These are phyloP conservation scores for Komagataea norvegica DNA, from an alignment of 1,139 yeast species.

Conservation along the genomic window DNA sequence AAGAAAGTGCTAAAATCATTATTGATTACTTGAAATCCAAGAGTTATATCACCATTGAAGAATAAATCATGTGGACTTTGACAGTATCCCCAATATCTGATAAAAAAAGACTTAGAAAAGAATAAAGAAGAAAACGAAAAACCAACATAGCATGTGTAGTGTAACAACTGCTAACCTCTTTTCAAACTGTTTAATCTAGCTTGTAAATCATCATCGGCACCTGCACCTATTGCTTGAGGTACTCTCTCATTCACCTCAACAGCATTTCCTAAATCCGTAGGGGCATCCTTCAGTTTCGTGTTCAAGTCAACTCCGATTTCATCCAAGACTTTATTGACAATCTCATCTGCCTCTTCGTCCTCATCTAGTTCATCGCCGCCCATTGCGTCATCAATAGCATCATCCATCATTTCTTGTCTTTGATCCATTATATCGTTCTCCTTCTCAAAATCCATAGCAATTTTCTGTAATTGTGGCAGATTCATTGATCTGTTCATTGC, in stretches of 20 bases:
- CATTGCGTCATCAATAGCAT: slow-evolving; percentile 94
- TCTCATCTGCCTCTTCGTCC: slow-evolving; percentile 90
- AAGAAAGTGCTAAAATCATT: slow-evolving; percentile 74
- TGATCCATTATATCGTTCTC: slow-evolving; percentile 98
- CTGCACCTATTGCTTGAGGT: slow-evolving; percentile 43
- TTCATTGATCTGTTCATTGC: slow-evolving; percentile 91
- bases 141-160: no score
- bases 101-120: background rate
- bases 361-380: slow-evolving; percentile 76
- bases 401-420: slow-evolving; percentile 98
- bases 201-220: slow-evolving; percentile 79
- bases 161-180: slow-evolving; percentile 36
- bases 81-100: background rate
- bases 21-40: slow-evolving; percentile 61
- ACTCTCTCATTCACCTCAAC: slow-evolving; percentile 35
- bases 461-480: slow-evolving; percentile 79
- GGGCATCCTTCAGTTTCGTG: slow-evolving; percentile 60
- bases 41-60: slow-evolving; percentile 32
- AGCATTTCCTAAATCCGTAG: slow-evolving; percentile 43
- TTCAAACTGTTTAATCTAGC: slow-evolving; percentile 83
- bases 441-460: slow-evolving; percentile 92
- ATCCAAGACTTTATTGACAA: slow-evolving; percentile 85
- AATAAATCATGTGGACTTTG: no score
- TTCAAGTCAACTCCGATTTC: slow-evolving; percentile 92
- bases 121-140: background rate